Conservation (phyloP, 768 basidiomycete species). For the Podaxis pistillaris region DNA sequence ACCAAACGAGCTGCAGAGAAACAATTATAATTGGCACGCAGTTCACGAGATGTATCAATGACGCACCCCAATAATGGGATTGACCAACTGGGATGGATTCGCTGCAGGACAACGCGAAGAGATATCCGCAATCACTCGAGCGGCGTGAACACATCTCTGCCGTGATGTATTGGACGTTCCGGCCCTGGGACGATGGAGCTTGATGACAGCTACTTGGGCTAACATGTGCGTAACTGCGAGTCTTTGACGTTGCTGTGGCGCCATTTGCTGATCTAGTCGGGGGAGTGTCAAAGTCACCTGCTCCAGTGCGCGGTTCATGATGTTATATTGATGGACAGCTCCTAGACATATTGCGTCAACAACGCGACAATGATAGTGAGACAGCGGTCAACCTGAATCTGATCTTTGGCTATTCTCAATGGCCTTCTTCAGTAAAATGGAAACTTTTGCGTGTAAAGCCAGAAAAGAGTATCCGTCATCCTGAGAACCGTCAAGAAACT, state of each 20-base stretch:
- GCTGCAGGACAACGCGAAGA: neutral
- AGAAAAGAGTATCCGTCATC: constrained; percentile 25
- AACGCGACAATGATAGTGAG: neutral
- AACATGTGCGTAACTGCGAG: constrained; percentile 32
- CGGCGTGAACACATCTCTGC: constrained; percentile 10
- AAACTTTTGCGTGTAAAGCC: constrained; percentile 28
- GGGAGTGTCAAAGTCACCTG: constrained; percentile 23
- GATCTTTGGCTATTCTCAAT: constrained; percentile 10
- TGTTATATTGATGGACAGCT: constrained; percentile 2
- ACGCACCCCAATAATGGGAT: constrained; percentile 8
- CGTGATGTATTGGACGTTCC: constrained; percentile 2
- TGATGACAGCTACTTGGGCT: constrained; percentile 32
- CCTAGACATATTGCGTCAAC: constrained; percentile 9
- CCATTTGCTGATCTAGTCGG: constrained; percentile 19
- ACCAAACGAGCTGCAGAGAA: constrained; percentile 4
- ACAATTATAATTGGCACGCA: neutral
- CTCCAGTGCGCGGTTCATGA: constrained; percentile 20
- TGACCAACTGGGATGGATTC: constrained; percentile 2
- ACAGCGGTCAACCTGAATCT: neutral
- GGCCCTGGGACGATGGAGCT: constrained; percentile 15
- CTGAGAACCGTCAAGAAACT: constrained; percentile 25
- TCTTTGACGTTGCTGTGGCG: constrained; percentile 18
- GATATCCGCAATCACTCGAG: constrained; percentile 4
- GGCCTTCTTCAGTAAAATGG: constrained; percentile 23
- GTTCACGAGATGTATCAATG: neutral